These are phyloP conservation scores for Amylocarpus encephaloides DNA, from an alignment of 2,329 filamentous ascomycete genomes.

Conservation along the genomic window DNA sequence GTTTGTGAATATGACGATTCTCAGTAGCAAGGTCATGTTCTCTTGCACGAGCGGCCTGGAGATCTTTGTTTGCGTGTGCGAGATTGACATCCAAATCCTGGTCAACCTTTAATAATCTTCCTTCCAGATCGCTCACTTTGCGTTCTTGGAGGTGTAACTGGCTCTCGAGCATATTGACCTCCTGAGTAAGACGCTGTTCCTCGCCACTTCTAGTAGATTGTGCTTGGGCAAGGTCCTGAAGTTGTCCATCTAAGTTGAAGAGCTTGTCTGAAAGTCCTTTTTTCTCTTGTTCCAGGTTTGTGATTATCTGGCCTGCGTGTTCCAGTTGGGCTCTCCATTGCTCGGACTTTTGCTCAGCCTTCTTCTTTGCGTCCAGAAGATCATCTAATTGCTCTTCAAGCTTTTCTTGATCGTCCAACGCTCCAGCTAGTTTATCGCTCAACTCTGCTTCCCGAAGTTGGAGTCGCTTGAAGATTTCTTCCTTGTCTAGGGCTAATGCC, in stretches of 20 bases:
- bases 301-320: constrained; percentile 83
- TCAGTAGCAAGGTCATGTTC: constrained; percentile 73
- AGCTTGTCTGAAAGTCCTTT: constrained; percentile 62
- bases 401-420: constrained; percentile 87
- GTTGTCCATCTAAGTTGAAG: constrained; percentile 60
- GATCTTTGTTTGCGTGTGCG: constrained; percentile 68
- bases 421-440: constrained; percentile 84
- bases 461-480: constrained; percentile 97
- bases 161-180: constrained; percentile 86
- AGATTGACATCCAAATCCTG: constrained; percentile 87
- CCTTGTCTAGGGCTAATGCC: constrained; percentile 92
- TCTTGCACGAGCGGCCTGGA: constrained; percentile 65
- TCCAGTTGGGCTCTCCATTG: constrained; percentile 76
- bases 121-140: constrained; percentile 82
- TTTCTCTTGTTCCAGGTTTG: constrained; percentile 81
- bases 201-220: constrained; percentile 69
- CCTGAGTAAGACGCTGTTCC: constrained; percentile 70
- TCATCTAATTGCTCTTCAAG: constrained; percentile 91
- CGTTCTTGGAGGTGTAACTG: constrained; percentile 84
- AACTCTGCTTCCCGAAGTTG: constrained; percentile 88
- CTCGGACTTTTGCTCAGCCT: constrained; percentile 77
- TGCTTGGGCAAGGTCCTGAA: constrained; percentile 63
- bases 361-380: constrained; percentile 81
- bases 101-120: constrained; percentile 74
- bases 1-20: constrained; percentile 74